phyloP scores from a whole-genome alignment of 441 rosid species.

The Syzygium syzygioides region DNA sequence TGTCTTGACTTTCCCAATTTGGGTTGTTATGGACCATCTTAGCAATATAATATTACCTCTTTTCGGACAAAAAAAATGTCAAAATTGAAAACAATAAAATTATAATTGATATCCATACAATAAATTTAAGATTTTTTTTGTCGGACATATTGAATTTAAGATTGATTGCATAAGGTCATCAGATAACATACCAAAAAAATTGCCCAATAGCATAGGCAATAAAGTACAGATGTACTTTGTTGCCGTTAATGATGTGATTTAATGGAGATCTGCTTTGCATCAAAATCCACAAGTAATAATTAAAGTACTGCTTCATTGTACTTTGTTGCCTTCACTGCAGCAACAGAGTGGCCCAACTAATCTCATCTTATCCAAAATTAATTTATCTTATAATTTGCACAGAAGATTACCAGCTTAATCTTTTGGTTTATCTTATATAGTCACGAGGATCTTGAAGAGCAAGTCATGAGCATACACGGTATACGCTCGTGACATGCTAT shows the following conservation, averaged over 20 bases:
- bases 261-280: not conserved
- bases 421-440: not conserved
- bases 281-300: not conserved
- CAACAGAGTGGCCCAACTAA: not conserved
- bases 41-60: no score
- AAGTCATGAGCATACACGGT: not conserved
- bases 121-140: not conserved
- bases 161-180: not conserved
- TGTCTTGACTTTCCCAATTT: no score
- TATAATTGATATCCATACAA: not conserved
- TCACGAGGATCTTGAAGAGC: not conserved
- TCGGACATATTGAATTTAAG: not conserved
- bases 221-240: not conserved
- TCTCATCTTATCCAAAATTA: not conserved
- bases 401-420: not conserved
- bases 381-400: not conserved
- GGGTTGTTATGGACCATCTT: no score
- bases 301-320: not conserved
- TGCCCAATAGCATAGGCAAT: not conserved
- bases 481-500: no score
- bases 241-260: not conserved
- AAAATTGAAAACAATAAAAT: not conserved
- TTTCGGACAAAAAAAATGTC: no score
- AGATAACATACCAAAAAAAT: fast-evolving
- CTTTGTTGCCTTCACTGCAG: not conserved